Evolutionary conservation across 2,329 filamentous ascomycete genomes (phyloP).

Genomic region (Talaromyces sp.): DNA sequence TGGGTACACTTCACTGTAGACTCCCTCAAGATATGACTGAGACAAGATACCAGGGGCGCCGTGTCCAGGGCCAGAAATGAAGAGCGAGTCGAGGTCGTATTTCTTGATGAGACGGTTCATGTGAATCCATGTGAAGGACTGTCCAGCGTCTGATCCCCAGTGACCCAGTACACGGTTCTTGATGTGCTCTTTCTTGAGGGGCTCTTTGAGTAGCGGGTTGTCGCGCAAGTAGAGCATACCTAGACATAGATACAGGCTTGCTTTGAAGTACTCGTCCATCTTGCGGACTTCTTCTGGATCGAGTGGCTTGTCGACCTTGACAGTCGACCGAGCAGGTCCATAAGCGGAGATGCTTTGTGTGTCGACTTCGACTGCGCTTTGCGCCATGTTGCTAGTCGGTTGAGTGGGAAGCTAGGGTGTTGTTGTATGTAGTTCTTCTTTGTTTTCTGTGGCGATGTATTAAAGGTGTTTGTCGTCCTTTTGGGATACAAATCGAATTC

Average conservation of each 20-base stretch:
- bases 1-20: conserved; percentile 75
- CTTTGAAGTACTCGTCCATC: conserved; percentile 71
- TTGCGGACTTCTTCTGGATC: conserved; percentile 65
- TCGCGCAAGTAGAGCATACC: conserved; percentile 78
- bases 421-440: neutral
- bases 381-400: neutral
- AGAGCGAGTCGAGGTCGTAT: conserved; percentile 69
- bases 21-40: conserved; percentile 74
- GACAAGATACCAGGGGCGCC: conserved; percentile 74
- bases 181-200: conserved; percentile 67
- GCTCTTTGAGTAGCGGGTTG: conserved; percentile 70
- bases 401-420: neutral
- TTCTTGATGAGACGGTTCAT: conserved; percentile 81
- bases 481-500: neutral
- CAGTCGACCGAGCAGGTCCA: conserved; percentile 64
- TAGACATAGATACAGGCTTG: conserved; percentile 70
- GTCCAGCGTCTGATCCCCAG: conserved; percentile 77
- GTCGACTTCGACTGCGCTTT: conserved; percentile 27
- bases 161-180: conserved; percentile 74
- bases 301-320: conserved; percentile 59
- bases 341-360: conserved; percentile 62
- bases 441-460: neutral
- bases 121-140: conserved; percentile 78
- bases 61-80: conserved; percentile 74
- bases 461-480: neutral